These are phyloP conservation scores for Aciculosporium take DNA, from an alignment of 2,329 filamentous ascomycete genomes.

Conservation along the genomic window DNA sequence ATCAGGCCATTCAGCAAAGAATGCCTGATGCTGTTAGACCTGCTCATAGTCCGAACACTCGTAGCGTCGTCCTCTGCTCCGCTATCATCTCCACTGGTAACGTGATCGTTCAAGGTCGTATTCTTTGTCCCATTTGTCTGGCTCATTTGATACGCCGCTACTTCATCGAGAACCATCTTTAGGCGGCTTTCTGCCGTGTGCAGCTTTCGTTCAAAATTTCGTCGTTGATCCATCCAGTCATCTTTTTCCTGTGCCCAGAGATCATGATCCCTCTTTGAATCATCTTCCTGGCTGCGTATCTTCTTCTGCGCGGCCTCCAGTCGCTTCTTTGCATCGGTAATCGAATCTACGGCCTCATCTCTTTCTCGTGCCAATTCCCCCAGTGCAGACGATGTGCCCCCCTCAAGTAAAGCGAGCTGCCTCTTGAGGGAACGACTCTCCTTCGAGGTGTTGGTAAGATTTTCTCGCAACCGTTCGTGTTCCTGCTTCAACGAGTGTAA, in stretches of 20 bases:
- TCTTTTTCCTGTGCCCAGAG: conserved; percentile 78
- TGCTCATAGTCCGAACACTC: conserved; percentile 59
- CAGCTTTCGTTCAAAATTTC: conserved; percentile 68
- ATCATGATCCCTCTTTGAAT: conserved; percentile 61
- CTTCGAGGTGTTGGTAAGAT: conserved; percentile 49
- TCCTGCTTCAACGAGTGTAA: conserved; percentile 60
- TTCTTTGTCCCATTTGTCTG: conserved; percentile 28
- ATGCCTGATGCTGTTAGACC: conserved; percentile 58
- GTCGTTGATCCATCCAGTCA: conserved; percentile 69
- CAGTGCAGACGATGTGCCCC: conserved; percentile 72
- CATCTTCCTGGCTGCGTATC: conserved; percentile 65
- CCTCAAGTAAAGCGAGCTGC: conserved; percentile 75
- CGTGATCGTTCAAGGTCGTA: conserved; percentile 22
- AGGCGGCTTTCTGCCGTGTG: conserved; percentile 83
- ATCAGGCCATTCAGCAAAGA: conserved; percentile 48
- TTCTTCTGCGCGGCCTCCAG: conserved; percentile 69
- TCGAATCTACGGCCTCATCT: conserved; percentile 64
- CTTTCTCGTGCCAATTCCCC: conserved; percentile 73
- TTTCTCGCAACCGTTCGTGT: conserved; percentile 53
- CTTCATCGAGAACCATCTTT: conserved; percentile 72
- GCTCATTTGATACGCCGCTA: conserved; percentile 53
- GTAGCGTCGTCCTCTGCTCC: conserved; percentile 54
- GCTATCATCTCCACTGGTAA: conserved; percentile 47
- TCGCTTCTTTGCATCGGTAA: conserved; percentile 58
- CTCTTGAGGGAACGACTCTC: conserved; percentile 71